Conservation (phyloP, 331 rosid genomes). For the Stylosanthes scabra region DNA sequence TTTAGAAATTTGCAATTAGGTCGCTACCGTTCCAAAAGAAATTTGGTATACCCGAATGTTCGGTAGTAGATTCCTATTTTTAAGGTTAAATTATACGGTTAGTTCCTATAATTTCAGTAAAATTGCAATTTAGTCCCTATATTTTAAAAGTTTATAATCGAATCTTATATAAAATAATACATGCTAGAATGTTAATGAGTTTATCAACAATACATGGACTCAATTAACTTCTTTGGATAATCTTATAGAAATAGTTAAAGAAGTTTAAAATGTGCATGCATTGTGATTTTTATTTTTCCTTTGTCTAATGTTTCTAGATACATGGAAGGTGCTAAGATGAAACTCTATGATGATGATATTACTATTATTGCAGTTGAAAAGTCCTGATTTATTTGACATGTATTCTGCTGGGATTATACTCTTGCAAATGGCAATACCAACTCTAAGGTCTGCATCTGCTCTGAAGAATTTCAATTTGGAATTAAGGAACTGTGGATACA, state of each 20-base stretch:
- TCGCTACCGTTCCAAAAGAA: no score
- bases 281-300: not conserved
- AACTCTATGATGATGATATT: not conserved
- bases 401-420: conserved; percentile 86
- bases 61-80: no score
- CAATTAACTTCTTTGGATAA: not conserved
- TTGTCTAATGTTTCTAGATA: not conserved
- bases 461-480: conserved; percentile 78
- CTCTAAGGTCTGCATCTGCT: conserved; percentile 65
- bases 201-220: not conserved
- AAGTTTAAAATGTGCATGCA: conserved; percentile 13
- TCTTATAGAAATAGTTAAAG: not conserved
- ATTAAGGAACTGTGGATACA: conserved; percentile 56
- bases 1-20: no score
- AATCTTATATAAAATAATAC: not conserved
- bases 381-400: conserved; percentile 88
- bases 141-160: no score
- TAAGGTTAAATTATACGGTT: no score
- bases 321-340: conserved; percentile 20
- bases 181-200: not conserved
- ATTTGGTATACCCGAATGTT: no score
- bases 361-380: conserved; percentile 65
- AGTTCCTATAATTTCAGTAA: no score
- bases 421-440: conserved; percentile 84
- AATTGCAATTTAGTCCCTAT: no score